Evolutionary conservation across 2,329 filamentous ascomycete species (phyloP), one percentile per base, ranked within the genome.

Genomic region (Pseudogymnoascus sp.): DNA sequence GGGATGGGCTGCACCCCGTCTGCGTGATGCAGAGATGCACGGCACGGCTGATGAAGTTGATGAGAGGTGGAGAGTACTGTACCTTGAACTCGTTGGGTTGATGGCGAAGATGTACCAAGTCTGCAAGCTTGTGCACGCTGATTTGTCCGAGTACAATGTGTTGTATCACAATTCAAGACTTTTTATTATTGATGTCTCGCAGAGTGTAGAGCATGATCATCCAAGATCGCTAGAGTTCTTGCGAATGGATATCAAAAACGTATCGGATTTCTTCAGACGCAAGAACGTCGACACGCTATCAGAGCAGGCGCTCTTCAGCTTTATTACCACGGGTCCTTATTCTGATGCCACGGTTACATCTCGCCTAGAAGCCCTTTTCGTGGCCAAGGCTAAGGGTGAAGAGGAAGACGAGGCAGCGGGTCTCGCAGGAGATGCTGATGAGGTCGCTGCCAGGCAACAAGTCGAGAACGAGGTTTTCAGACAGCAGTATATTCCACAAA

Each of bases 181-280:
- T 0, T 96, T 91, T 80, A 89, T 99, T 72, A 99, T 99, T 75
- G 95, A 99, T 77, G 95, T 99, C 48, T 96, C 92, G 64, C 95
- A 99, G 79, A 95, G 90, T 73, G 95, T 99, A 19, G 96, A 98
- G 79, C 93, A 96, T 70, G 93, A 98, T 71, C 95, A 99, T 75
- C 95, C 95, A 0, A 85, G 91, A 65, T 93, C 90, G 1, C 82
- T 96, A 31, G 93, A 98, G 74, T 99, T 99, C 74, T 77, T 99
- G 71, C 88, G 95, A 36, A 98, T 97, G 93, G 95, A 99, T 74
- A 92, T 99, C 77, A 98, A 97, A 81, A 99, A 99, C 73, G 86
- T 96, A 1, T 89, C 87, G 21, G 92, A 96, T 75, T 99, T 96
- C 78, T 99, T 98, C 84, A 82, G 87, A 31, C 84, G 90, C 19